Evolutionary conservation across 176 grass and related monocot species (phyloP).

Genomic region (Musa beccarii): DNA sequence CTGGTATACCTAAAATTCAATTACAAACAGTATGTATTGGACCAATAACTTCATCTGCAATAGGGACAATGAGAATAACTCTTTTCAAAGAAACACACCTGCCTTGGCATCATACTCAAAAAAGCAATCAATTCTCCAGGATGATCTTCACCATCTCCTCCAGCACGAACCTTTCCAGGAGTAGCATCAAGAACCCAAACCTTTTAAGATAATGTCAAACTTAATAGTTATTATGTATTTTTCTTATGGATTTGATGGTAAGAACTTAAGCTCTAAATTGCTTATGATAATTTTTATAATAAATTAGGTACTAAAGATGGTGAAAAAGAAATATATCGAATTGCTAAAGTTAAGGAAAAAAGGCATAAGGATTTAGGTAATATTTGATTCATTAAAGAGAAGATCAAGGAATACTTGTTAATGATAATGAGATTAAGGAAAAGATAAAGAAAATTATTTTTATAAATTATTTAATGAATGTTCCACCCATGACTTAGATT

Average conservation of each 20-base stretch:
- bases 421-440: too few relatives aligned
- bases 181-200: slow-evolving; percentile 96
- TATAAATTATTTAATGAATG: too few relatives aligned
- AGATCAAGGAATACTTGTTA: too few relatives aligned
- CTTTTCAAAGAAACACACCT: slow-evolving; percentile 31
- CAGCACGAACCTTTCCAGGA: slow-evolving; percentile 82
- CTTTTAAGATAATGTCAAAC: slow-evolving; percentile 36
- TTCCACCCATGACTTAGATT: too few relatives aligned
- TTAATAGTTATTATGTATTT: slow-evolving; percentile 1
- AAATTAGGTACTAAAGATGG: too few relatives aligned
- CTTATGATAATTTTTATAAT: too few relatives aligned
- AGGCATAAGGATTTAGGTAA: too few relatives aligned
- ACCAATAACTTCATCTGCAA: background rate
- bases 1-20: background rate
- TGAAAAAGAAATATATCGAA: too few relatives aligned
- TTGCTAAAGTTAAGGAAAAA: too few relatives aligned
- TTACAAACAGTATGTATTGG: background rate
- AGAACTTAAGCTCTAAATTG: background rate
- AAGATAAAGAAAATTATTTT: too few relatives aligned
- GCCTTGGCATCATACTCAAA: slow-evolving; percentile 62
- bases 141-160: slow-evolving; percentile 94
- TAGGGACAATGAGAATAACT: background rate
- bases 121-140: slow-evolving; percentile 81
- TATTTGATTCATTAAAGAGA: too few relatives aligned
- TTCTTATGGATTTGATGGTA: background rate